A percentile compares a stretch with the other conserved stretches of the same genome.
Conservation (phyloP, 2,329 filamentous ascomycete genomes). For the Pseudocercospora musae region DNA sequence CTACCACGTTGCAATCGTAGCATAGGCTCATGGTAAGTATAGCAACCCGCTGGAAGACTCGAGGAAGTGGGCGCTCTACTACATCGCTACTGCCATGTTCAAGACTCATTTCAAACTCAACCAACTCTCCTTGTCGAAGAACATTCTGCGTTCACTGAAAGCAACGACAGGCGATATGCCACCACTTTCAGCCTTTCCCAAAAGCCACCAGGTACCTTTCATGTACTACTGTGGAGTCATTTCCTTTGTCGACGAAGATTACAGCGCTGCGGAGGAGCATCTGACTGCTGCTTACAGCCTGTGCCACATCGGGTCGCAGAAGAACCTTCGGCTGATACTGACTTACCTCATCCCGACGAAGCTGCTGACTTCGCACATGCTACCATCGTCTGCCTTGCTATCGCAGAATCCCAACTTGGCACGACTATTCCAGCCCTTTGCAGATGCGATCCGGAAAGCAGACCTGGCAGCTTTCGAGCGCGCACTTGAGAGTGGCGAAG, state of each 20-base stretch:
- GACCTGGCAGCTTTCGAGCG: constrained; percentile 80
- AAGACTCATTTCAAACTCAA: constrained; percentile 95
- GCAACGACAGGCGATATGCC: constrained; percentile 73
- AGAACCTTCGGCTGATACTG: constrained; percentile 87
- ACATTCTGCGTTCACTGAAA: constrained; percentile 77
- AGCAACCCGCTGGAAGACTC: constrained; percentile 83
- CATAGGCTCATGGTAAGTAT: constrained; percentile 27
- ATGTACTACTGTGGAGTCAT: constrained; percentile 94
- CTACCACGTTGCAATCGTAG: constrained; percentile 1
- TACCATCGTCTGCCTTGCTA: constrained; percentile 71
- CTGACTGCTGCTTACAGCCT: constrained; percentile 77
- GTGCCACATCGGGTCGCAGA: constrained; percentile 66
- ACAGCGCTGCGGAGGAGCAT: constrained; percentile 74
- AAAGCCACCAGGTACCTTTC: constrained; percentile 89
- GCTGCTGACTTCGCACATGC: constrained; percentile 78
- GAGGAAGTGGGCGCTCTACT: constrained; percentile 97
- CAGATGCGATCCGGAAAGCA: constrained; percentile 73
- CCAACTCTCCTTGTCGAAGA: constrained; percentile 82
- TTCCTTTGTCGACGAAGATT: constrained; percentile 93
- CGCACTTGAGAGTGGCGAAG: constrained; percentile 75
- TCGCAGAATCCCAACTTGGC: constrained; percentile 72
- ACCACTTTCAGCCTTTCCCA: constrained; percentile 72
- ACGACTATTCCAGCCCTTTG: constrained; percentile 73
- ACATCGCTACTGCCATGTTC: constrained; percentile 90
- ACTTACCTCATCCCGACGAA: constrained; percentile 94